phyloP scores from a whole-genome alignment of 345 rosid species.

The Lenwebbia sp. region DNA sequence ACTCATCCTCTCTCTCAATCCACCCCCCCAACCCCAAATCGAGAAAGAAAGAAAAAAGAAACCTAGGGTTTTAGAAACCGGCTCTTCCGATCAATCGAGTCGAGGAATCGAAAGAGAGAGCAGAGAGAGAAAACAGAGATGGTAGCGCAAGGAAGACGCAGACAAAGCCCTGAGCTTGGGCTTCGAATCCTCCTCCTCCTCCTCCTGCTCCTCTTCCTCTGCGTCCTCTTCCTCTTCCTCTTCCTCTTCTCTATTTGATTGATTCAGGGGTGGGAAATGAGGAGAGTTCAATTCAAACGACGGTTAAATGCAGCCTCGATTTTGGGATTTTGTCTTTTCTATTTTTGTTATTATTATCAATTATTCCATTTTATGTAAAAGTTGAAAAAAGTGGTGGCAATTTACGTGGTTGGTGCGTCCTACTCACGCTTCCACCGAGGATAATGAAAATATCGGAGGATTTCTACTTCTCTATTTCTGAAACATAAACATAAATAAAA shows the following conservation, averaged over 20 bases:
- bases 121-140: background rate
- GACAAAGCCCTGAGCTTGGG: background rate
- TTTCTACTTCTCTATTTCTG: background rate
- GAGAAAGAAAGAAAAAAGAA: background rate
- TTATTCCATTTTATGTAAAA: background rate
- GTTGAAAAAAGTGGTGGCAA: background rate
- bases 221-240: background rate
- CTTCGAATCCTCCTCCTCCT: background rate
- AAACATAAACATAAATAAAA: too few species aligned
- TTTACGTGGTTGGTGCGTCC: background rate
- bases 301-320: background rate
- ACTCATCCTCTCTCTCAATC: slow-evolving; percentile 29
- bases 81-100: background rate
- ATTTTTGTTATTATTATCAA: background rate
- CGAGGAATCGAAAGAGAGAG: background rate
- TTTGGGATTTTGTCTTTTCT: background rate
- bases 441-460: background rate
- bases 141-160: background rate
- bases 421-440: background rate
- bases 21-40: background rate
- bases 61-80: background rate
- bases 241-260: background rate
- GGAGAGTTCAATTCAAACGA: background rate
- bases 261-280: slow-evolving; percentile 1
- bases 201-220: background rate